Percentiles rank a stretch among this genome's conserved stretches.
Conservation (phyloP, 208 protist species). For the Leishmania arabica region DNA sequence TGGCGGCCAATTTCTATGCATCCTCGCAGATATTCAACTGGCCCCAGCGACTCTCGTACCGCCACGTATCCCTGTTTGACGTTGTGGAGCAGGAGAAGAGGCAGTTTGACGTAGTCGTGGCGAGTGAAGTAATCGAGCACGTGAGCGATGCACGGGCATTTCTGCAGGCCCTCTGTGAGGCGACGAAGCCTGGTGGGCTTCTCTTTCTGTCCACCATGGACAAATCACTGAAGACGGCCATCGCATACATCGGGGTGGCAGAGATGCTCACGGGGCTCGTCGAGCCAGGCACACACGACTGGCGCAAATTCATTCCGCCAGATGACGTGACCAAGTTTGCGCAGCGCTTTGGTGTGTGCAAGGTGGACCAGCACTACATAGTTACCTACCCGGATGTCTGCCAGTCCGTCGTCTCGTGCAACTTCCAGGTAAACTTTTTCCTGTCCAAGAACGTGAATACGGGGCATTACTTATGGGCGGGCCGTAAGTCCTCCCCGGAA, state of each 20-base stretch:
- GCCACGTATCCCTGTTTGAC: slow-evolving; percentile 52
- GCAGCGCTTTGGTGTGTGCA: slow-evolving; percentile 45
- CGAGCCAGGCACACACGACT: slow-evolving; percentile 90
- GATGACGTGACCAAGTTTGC: slow-evolving; percentile 66
- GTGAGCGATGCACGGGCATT: slow-evolving; percentile 88
- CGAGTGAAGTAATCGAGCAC: slow-evolving; percentile 94
- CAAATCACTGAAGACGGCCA: slow-evolving; percentile 74
- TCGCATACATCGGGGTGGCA: slow-evolving; percentile 80
- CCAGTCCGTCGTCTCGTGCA: slow-evolving; percentile 50
- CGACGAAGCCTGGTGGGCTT: slow-evolving; percentile 86
- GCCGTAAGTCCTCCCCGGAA: slow-evolving; percentile 42
- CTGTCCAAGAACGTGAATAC: slow-evolving; percentile 65
- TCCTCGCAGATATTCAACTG: slow-evolving; percentile 15
- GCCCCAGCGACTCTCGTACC: slow-evolving; percentile 29
- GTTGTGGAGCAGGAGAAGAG: slow-evolving; percentile 32
- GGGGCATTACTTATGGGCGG: slow-evolving; percentile 87
- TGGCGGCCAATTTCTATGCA: slow-evolving; percentile 8
- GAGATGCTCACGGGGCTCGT: slow-evolving; percentile 89
- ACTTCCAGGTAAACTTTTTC: slow-evolving; percentile 72
- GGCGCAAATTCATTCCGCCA: slow-evolving; percentile 90
- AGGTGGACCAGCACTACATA: slow-evolving; percentile 76
- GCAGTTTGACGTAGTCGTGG: slow-evolving; percentile 83
- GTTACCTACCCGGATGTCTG: slow-evolving; percentile 67
- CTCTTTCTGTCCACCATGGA: slow-evolving; percentile 94
- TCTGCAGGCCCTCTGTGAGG: slow-evolving; percentile 69